phyloP scores from a whole-genome alignment of 2,329 filamentous ascomycete species.

The Claviceps fusiformis region DNA sequence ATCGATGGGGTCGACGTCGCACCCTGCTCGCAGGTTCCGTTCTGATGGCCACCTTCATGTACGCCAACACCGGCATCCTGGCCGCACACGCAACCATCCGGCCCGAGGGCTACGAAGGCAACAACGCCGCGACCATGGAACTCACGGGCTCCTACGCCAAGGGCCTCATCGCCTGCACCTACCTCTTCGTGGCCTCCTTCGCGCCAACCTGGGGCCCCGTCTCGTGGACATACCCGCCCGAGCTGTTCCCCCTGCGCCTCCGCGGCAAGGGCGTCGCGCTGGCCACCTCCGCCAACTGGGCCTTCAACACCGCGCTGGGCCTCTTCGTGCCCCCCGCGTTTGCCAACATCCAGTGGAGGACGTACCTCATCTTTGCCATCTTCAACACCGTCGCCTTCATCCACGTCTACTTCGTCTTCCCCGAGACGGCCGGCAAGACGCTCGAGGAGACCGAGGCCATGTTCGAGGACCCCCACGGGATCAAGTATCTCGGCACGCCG shows the following conservation, averaged over 20 bases:
- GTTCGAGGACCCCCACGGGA: slow-evolving; percentile 23
- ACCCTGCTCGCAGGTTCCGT: slow-evolving; percentile 52
- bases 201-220: slow-evolving; percentile 35
- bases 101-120: slow-evolving; percentile 30
- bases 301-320: slow-evolving; percentile 27
- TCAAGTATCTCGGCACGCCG: slow-evolving; percentile 17
- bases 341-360: slow-evolving; percentile 32
- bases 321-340: slow-evolving; percentile 25
- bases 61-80: slow-evolving; percentile 38
- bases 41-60: slow-evolving; percentile 51
- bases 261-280: slow-evolving; percentile 41
- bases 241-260: slow-evolving; percentile 34
- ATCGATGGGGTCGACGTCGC: slow-evolving; percentile 60
- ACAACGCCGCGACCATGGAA: slow-evolving; percentile 34
- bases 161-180: slow-evolving; percentile 49
- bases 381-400: slow-evolving; percentile 36
- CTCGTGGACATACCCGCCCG: slow-evolving; percentile 44
- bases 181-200: slow-evolving; percentile 43
- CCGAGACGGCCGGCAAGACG: slow-evolving; percentile 41
- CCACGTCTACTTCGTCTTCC: slow-evolving; percentile 41
- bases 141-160: slow-evolving; percentile 33
- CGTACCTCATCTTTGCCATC: slow-evolving; percentile 39
- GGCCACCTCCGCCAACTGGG: slow-evolving; percentile 31
- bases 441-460: slow-evolving; percentile 39
- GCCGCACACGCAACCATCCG: slow-evolving; percentile 29